Conservation (phyloP, 2,329 filamentous ascomycete genomes). For the Setomelanomma holmii region DNA sequence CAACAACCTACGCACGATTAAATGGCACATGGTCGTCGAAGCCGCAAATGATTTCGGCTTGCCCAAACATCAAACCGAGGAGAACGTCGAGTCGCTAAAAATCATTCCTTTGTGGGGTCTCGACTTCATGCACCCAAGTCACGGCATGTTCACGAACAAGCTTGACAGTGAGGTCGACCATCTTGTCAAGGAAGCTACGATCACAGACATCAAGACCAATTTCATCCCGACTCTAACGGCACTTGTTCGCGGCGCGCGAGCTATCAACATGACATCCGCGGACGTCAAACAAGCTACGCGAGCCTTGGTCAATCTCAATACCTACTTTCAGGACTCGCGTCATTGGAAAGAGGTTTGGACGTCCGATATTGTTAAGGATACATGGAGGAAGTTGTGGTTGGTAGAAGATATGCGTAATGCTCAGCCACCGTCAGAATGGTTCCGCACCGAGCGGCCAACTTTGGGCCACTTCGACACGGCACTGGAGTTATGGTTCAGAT, state of each 20-base stretch:
- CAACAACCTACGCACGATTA: slow-evolving; percentile 52
- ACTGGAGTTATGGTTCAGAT: slow-evolving; percentile 56
- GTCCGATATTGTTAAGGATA: slow-evolving; percentile 55
- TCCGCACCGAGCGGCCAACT: slow-evolving; percentile 55
- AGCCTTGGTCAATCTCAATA: slow-evolving; percentile 53
- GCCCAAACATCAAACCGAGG: slow-evolving; percentile 53
- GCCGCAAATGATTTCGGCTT: slow-evolving; percentile 53
- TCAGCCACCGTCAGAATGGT: slow-evolving; percentile 53
- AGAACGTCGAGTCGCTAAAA: slow-evolving; percentile 53
- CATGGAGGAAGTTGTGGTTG: slow-evolving; percentile 57
- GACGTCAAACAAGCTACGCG: slow-evolving; percentile 52
- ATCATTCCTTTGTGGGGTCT: slow-evolving; percentile 53
- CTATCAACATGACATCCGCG: slow-evolving; percentile 46
- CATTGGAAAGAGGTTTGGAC: slow-evolving; percentile 58
- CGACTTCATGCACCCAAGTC: slow-evolving; percentile 51
- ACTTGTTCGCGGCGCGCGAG: slow-evolving; percentile 49
- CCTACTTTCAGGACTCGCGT: slow-evolving; percentile 53
- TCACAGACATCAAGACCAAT: slow-evolving; percentile 48
- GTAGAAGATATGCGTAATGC: slow-evolving; percentile 53
- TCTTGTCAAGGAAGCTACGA: slow-evolving; percentile 42
- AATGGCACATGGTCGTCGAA: slow-evolving; percentile 54
- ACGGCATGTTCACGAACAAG: slow-evolving; percentile 53
- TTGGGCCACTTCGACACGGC: slow-evolving; percentile 56
- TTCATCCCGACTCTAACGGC: slow-evolving; percentile 52
- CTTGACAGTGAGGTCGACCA: slow-evolving; percentile 50